Evolutionary conservation across 1,284 basidiomycete species (phyloP).

Genomic region (Golubevia pallescens): DNA sequence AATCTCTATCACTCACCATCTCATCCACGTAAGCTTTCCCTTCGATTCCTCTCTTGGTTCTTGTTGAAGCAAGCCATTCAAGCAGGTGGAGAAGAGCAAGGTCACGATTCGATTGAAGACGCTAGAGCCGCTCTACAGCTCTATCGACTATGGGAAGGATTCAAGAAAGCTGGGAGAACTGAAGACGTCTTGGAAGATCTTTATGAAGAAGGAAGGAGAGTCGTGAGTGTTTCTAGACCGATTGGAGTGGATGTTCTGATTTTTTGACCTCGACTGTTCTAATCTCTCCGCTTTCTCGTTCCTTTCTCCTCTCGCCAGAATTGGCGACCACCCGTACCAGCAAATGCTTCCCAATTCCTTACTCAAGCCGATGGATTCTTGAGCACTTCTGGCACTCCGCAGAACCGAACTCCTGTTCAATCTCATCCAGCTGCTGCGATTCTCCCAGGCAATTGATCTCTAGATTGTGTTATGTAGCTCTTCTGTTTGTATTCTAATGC

Average conservation of each 20-base stretch:
- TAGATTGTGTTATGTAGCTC: no score
- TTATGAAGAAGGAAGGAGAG: conserved; percentile 68
- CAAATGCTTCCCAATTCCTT: no score
- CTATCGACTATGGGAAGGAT: conserved; percentile 81
- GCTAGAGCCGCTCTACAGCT: conserved; percentile 84
- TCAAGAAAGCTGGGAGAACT: conserved; percentile 79
- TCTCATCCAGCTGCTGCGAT: no score
- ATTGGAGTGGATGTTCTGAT: not conserved
- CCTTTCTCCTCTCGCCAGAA: no score
- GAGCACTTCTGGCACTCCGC: no score
- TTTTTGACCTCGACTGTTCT: not conserved
- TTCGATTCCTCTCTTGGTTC: conserved; percentile 94
- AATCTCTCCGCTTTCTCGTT: no score
- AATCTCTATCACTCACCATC: conserved; percentile 85
- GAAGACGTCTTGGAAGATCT: conserved; percentile 83
- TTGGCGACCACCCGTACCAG: no score
- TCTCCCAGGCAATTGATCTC: no score
- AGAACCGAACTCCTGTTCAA: no score
- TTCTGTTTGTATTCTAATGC: no score
- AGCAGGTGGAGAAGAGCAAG: conserved; percentile 69
- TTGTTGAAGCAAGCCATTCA: conserved; percentile 90
- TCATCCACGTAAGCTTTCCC: conserved; percentile 83
- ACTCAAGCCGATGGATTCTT: no score
- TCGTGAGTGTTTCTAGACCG: conserved; percentile 5
- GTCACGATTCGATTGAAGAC: conserved; percentile 93